Conservation (phyloP, 192 early-diverging fungal species). For the Bifiguratus adelaidae region DNA sequence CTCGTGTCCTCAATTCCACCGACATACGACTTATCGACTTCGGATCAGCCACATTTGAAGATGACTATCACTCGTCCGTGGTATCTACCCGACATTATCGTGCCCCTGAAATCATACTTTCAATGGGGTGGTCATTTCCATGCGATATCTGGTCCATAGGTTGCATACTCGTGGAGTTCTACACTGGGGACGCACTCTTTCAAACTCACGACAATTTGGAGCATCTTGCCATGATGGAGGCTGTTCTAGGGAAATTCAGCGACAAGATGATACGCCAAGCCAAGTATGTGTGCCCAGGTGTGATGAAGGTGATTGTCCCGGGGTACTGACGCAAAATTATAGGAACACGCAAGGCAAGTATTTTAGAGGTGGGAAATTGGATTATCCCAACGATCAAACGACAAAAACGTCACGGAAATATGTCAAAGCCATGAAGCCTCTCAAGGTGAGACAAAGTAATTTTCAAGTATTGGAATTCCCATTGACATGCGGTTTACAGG, state of each 20-base stretch:
- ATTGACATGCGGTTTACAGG: too few relatives aligned
- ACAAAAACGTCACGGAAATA: constrained; percentile 43
- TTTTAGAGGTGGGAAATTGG: constrained; percentile 32
- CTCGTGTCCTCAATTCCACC: constrained; percentile 56
- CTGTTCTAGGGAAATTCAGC: constrained; percentile 72
- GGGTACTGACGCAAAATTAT: constrained; percentile 10
- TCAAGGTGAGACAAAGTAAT: constrained; percentile 47
- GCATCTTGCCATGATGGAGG: constrained; percentile 96
- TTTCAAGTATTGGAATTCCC: too few relatives aligned
- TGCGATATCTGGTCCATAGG: constrained; percentile 98
- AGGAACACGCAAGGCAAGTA: constrained; percentile 35
- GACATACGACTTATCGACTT: constrained; percentile 92
- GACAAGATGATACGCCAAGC: constrained; percentile 43
- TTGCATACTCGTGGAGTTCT: constrained; percentile 92
- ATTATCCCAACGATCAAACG: constrained; percentile 45
- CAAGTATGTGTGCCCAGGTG: constrained; percentile 11
- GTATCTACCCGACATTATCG: constrained; percentile 95
- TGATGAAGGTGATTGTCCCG: background rate
- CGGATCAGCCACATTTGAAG: constrained; percentile 88
- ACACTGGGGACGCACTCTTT: constrained; percentile 92
- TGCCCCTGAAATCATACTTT: constrained; percentile 94
- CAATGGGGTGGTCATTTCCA: constrained; percentile 87
- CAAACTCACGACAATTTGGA: constrained; percentile 97
- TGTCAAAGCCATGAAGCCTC: constrained; percentile 42
- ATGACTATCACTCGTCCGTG: constrained; percentile 85